These are phyloP conservation scores for Aureobasidium pullulans DNA, from an alignment of 2,329 filamentous ascomycete genomes.

Conservation along the genomic window DNA sequence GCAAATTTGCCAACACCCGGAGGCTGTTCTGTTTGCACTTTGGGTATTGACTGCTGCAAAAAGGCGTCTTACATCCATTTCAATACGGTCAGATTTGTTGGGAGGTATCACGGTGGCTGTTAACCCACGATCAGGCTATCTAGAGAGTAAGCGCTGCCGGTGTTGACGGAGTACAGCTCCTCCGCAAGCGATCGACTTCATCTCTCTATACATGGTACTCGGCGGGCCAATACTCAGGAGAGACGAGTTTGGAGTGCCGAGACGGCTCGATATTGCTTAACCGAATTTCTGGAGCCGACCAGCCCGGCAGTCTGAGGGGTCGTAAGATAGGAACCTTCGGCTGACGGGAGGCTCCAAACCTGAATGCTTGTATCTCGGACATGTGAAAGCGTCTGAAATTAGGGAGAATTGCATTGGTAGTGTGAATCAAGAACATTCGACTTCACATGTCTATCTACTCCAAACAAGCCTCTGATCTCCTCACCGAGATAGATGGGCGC, in stretches of 20 bases:
- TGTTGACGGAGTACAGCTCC: background rate
- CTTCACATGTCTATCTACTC: background rate
- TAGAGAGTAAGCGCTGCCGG: background rate
- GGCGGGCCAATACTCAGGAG: background rate
- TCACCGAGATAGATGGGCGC: background rate
- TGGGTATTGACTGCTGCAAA: background rate
- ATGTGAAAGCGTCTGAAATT: background rate
- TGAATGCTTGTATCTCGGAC: background rate
- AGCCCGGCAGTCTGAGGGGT: background rate
- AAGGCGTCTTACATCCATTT: background rate
- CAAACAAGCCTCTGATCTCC: background rate
- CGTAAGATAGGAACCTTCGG: background rate
- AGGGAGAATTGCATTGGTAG: background rate
- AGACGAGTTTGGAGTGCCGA: background rate
- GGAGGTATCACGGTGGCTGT: background rate
- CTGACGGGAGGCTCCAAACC: background rate
- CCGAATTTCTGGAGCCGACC: conserved; percentile 2
- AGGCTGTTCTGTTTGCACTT: background rate
- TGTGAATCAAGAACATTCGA: background rate
- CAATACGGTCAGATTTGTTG: background rate
- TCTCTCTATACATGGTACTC: background rate
- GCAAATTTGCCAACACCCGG: background rate
- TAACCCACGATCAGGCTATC: background rate
- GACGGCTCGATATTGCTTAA: background rate
- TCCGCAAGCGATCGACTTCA: background rate